A percentile compares a stretch with the other conserved stretches of the same genome.
These are phyloP conservation scores for Colletotrichum falcatum DNA, from an alignment of 2,329 filamentous ascomycete genomes.

Conservation along the genomic window DNA sequence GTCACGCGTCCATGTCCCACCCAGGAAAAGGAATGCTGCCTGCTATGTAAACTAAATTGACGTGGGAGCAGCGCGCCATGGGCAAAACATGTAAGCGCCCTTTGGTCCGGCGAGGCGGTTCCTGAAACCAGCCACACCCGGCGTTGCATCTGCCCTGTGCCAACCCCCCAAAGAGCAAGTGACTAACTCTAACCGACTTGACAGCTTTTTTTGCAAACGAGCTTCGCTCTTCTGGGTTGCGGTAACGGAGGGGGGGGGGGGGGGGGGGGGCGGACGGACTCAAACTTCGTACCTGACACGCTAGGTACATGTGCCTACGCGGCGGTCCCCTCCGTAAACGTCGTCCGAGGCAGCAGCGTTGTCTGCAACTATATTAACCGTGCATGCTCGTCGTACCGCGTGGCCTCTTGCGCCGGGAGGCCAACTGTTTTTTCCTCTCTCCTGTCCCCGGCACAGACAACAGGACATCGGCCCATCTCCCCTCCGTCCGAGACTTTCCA, in stretches of 20 bases:
- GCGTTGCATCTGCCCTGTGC: conserved; percentile 9
- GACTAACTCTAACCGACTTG: background rate
- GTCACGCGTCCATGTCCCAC: no score
- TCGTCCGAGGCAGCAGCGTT: conserved; percentile 30
- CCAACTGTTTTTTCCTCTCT: background rate
- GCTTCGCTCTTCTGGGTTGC: background rate
- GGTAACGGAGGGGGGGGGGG: conserved; percentile 1
- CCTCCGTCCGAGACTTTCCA: background rate
- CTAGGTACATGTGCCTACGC: background rate
- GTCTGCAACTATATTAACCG: conserved; percentile 12
- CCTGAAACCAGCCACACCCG: conserved; percentile 38
- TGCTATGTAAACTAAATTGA: no score
- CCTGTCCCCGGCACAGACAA: background rate
- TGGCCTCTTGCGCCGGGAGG: no score
- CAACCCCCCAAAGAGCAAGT: no score
- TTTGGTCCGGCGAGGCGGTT: conserved; percentile 31
- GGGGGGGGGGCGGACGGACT: background rate
- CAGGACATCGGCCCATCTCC: background rate
- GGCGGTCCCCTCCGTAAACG: conserved; percentile 13
- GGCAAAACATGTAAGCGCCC: background rate
- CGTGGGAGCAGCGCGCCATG: conserved; percentile 15
- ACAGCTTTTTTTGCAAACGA: background rate
- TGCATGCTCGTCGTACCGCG: background rate
- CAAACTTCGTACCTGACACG: conserved; percentile 35
- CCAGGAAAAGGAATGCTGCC: conserved; percentile 24